Evolutionary conservation across 2,329 filamentous ascomycete species (phyloP).

Genomic region (Eurotiales sp.): DNA sequence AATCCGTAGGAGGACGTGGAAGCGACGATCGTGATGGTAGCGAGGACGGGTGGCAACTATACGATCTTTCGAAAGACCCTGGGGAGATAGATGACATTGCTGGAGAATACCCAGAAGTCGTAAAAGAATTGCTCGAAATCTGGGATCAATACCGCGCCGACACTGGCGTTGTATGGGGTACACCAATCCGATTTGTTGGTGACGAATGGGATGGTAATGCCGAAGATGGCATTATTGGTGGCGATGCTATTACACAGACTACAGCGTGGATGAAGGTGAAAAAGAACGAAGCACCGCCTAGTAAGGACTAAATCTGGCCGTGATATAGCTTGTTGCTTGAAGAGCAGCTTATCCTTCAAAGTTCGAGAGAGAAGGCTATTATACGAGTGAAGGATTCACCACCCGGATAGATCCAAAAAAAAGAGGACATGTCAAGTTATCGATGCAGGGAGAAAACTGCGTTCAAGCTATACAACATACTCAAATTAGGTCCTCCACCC

Average conservation of each 20-base stretch:
- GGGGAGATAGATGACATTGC: slow-evolving; percentile 43
- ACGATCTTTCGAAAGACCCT: slow-evolving; percentile 45
- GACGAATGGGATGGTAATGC: neutral
- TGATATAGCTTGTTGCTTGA: too few species aligned
- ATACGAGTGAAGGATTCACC: too few species aligned
- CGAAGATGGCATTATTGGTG: neutral
- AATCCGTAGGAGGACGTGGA: slow-evolving; percentile 35
- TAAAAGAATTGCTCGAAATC: slow-evolving; percentile 42
- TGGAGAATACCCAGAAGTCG: slow-evolving; percentile 29
- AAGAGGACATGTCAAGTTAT: neutral
- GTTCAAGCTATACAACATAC: too few species aligned
- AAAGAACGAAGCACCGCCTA: neutral
- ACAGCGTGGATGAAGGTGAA: neutral
- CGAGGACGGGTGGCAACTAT: slow-evolving; percentile 50
- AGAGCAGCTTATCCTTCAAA: too few species aligned
- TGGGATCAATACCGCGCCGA: slow-evolving; percentile 42
- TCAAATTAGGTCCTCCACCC: slow-evolving; percentile 66
- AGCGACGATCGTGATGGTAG: neutral
- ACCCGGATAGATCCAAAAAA: neutral
- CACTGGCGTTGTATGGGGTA: slow-evolving; percentile 21
- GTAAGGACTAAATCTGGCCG: neutral
- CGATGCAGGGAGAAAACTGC: neutral
- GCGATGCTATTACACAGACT: neutral
- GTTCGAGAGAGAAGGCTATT: too few species aligned
- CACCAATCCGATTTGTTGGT: neutral